Conservation (phyloP, 1,139 yeast genomes). For the Meyerozyma elateridarum region DNA sequence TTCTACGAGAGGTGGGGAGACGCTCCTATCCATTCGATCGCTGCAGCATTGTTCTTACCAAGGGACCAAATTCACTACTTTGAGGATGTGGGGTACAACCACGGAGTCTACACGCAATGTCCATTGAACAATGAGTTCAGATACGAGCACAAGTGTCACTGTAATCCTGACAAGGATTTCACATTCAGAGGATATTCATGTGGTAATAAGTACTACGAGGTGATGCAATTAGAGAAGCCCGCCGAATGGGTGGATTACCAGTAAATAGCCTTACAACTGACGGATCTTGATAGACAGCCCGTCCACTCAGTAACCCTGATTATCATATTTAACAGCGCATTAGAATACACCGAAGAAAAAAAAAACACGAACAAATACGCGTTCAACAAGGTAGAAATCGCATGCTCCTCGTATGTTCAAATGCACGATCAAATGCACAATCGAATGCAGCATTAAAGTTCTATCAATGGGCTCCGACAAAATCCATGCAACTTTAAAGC, state of each 20-base stretch:
- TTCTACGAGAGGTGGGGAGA: slow-evolving; percentile 97
- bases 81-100: slow-evolving; percentile 79
- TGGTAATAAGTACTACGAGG: slow-evolving; percentile 46
- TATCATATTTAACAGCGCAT: no score
- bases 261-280: no score
- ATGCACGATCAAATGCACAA: no score
- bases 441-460: no score
- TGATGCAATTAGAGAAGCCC: slow-evolving; percentile 41
- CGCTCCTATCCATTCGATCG: slow-evolving; percentile 87
- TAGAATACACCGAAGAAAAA: no score
- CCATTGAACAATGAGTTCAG: slow-evolving; percentile 46
- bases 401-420: no score
- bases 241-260: slow-evolving; percentile 27
- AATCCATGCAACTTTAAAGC: no score
- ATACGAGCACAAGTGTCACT: slow-evolving; percentile 42
- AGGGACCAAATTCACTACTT: slow-evolving; percentile 70
- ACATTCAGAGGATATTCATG: slow-evolving; percentile 54
- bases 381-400: no score
- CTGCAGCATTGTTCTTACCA: slow-evolving; percentile 67
- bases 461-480: no score
- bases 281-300: no score
- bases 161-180: slow-evolving; percentile 47
- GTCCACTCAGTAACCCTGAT: no score
- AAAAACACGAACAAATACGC: no score
- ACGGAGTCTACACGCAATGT: slow-evolving; percentile 58